A percentile compares a stretch with the other conserved stretches of the same genome.
These are phyloP conservation scores for Vigna hirtella DNA, from an alignment of 306 rosid genomes.

Conservation along the genomic window DNA sequence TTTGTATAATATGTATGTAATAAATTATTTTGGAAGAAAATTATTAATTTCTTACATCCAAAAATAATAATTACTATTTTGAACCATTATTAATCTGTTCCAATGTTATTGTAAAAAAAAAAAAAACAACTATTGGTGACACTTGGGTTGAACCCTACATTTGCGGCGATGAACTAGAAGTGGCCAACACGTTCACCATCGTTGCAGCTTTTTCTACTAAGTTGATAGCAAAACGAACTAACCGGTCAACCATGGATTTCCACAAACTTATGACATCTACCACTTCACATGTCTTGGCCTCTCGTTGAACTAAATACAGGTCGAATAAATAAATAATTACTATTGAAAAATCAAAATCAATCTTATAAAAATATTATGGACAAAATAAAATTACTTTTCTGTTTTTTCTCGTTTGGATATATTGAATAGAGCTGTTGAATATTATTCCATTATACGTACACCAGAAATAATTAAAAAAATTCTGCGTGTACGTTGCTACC, in stretches of 20 bases:
- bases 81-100: too few relatives aligned
- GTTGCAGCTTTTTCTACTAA: neutral
- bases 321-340: too few relatives aligned
- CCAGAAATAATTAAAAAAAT: neutral
- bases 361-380: too few relatives aligned
- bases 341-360: too few relatives aligned
- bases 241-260: neutral
- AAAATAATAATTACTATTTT: too few relatives aligned
- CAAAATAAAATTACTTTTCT: too few relatives aligned
- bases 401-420: neutral
- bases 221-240: neutral
- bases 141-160: conserved; percentile 20
- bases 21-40: too few relatives aligned
- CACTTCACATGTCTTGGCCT: too few relatives aligned
- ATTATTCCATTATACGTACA: neutral
- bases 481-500: neutral
- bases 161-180: conserved; percentile 28
- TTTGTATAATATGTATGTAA: too few relatives aligned
- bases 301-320: too few relatives aligned
- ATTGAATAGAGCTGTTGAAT: neutral
- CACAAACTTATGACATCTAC: neutral
- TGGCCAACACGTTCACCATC: conserved; percentile 20
- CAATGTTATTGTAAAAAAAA: too few relatives aligned
- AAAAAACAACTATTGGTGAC: neutral
- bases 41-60: too few relatives aligned